Evolutionary conservation across 768 basidiomycete genomes (phyloP).

Genomic region (Galerina marginata): DNA sequence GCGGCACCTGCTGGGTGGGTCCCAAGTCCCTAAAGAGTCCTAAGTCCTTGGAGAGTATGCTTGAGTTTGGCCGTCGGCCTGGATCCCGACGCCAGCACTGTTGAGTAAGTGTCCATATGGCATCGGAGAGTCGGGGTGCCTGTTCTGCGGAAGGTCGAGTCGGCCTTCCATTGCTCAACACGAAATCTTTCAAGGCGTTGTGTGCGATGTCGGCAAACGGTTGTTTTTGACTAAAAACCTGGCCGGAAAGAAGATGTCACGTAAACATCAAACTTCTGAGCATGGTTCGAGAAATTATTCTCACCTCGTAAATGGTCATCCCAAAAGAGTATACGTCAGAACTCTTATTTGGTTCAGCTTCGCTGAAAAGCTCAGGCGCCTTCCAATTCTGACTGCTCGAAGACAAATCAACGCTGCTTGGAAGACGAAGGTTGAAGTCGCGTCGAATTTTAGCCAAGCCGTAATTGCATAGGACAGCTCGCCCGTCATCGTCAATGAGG

Average conservation of each 20-base stretch:
- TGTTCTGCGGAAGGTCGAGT: neutral
- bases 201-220: neutral
- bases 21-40: too few species aligned
- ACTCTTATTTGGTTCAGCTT: constrained; percentile 13
- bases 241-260: neutral
- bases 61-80: neutral
- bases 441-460: constrained; percentile 26
- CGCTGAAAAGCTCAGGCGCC: constrained; percentile 22
- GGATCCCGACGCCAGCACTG: neutral
- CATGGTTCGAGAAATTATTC: neutral
- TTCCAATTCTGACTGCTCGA: constrained; percentile 15
- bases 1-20: too few species aligned
- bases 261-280: too few species aligned
- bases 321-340: constrained; percentile 29
- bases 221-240: neutral
- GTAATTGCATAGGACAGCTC: constrained; percentile 25
- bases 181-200: neutral
- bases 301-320: constrained; percentile 28
- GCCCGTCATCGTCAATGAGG: constrained; percentile 24
- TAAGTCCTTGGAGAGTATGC: too few species aligned
- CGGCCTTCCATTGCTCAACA: neutral
- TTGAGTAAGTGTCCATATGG: neutral
- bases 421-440: constrained; percentile 10
- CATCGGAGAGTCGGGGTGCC: neutral
- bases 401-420: too few species aligned